Evolutionary conservation across 371 early-diverging fungal species (phyloP).

Genomic region (Apophysomyces ossiformis): DNA sequence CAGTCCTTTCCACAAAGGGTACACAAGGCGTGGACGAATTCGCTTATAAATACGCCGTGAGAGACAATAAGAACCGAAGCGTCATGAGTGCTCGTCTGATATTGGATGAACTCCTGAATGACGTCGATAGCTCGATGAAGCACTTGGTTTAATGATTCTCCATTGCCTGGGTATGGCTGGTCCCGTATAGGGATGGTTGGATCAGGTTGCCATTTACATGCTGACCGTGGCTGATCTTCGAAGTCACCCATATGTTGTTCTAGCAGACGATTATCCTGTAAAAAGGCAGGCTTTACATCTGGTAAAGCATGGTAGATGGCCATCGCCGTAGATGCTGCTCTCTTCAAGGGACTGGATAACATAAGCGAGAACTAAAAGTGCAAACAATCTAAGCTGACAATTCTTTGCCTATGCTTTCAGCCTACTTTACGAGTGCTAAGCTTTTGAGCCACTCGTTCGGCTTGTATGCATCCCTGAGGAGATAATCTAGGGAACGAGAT

Average conservation of each 20-base stretch:
- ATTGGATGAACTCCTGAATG: neutral
- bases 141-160: conserved; percentile 8
- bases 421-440: neutral
- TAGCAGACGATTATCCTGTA: neutral
- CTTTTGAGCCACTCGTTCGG: neutral
- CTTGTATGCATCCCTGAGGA: neutral
- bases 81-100: neutral
- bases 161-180: conserved; percentile 12
- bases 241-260: conserved; percentile 12
- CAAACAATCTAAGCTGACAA: neutral
- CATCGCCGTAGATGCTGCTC: conserved; percentile 3
- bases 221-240: conserved; percentile 13
- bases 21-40: conserved; percentile 14
- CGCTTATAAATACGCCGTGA: conserved; percentile 11
- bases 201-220: conserved; percentile 6
- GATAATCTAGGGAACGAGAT: neutral
- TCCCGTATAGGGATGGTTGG: neutral
- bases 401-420: neutral
- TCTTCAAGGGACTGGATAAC: conserved; percentile 3
- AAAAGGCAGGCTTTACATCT: neutral
- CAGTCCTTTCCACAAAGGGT: neutral
- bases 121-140: neutral
- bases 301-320: neutral
- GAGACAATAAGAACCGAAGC: conserved; percentile 11
- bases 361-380: conserved; percentile 1